Percentiles rank a stretch among this genome's conserved stretches.
Conservation (phyloP, 1,139 yeast species). For the Pichia sp. region DNA sequence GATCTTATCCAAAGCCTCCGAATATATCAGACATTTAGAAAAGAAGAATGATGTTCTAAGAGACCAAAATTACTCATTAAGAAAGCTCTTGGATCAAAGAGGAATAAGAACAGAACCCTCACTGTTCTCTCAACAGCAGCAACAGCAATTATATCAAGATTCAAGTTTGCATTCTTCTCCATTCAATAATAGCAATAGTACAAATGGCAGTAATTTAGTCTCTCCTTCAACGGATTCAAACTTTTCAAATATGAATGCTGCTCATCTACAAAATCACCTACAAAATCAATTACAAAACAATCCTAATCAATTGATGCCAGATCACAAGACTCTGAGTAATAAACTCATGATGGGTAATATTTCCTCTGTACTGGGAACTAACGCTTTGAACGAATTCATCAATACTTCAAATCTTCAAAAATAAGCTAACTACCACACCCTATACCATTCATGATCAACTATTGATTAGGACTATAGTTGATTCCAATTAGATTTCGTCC, state of each 20-base stretch:
- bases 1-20: conserved; percentile 61
- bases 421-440: conserved; percentile 24
- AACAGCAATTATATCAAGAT: conserved; percentile 2
- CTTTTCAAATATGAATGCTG: neutral
- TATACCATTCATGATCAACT: too few relatives aligned
- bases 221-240: conserved; percentile 16
- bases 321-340: conserved; percentile 29
- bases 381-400: conserved; percentile 32
- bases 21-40: conserved; percentile 46
- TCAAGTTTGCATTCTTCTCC: conserved; percentile 22
- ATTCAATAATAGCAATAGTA: conserved; percentile 12
- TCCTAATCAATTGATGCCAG: conserved; percentile 17
- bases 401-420: conserved; percentile 19
- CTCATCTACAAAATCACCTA: neutral
- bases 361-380: conserved; percentile 51
- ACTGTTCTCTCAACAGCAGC: conserved; percentile 1
- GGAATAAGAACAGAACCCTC: conserved; percentile 8
- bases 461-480: too few relatives aligned
- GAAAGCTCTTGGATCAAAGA: conserved; percentile 18
- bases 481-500: too few relatives aligned
- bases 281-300: neutral
- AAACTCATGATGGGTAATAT: conserved; percentile 53
- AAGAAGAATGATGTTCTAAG: conserved; percentile 43
- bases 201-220: conserved; percentile 15
- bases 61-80: conserved; percentile 44